These are phyloP conservation scores for Penicillium brevicompactum DNA, from an alignment of 2,329 filamentous ascomycete genomes.

Conservation along the genomic window DNA sequence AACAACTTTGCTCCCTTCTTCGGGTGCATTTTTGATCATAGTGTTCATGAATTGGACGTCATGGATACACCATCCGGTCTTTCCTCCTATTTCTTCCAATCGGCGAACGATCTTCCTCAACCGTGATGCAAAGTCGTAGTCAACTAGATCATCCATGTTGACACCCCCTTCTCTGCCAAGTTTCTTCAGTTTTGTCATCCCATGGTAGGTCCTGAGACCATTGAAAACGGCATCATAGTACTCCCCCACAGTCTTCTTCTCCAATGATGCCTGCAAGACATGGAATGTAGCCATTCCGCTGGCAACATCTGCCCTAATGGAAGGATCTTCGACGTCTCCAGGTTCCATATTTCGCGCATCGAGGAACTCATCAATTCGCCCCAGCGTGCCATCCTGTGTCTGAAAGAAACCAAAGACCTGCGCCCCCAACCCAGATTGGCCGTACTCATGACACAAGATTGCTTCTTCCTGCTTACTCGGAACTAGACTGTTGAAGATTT, in stretches of 20 bases:
- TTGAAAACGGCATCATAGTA: conserved; percentile 14
- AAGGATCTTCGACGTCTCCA: conserved; percentile 21
- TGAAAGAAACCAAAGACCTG: conserved; percentile 23
- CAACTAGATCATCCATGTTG: conserved; percentile 19
- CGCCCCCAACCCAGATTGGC: conserved; percentile 16
- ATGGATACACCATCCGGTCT: conserved; percentile 25
- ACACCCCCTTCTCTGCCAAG: conserved; percentile 22
- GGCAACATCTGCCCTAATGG: conserved; percentile 21
- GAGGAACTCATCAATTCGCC: conserved; percentile 23
- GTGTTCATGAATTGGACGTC: conserved; percentile 27
- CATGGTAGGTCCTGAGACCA: conserved; percentile 15
- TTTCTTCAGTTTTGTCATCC: conserved; percentile 20
- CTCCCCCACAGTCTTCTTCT: conserved; percentile 1
- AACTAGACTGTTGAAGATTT: conserved; percentile 17
- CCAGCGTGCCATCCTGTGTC: conserved; percentile 20
- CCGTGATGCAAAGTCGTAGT: conserved; percentile 19
- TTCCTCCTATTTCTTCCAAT: conserved; percentile 17
- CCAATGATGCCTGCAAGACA: conserved; percentile 6
- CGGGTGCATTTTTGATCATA: conserved; percentile 19
- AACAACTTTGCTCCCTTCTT: conserved; percentile 20
- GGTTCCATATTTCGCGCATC: conserved; percentile 21
- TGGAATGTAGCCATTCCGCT: conserved; percentile 16
- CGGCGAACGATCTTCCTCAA: conserved; percentile 11
- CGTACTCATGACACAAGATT: conserved; percentile 20
- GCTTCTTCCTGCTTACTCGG: conserved; percentile 23